phyloP scores from a whole-genome alignment of 805 yeast genomes.

The Myxozyma sirexii region DNA sequence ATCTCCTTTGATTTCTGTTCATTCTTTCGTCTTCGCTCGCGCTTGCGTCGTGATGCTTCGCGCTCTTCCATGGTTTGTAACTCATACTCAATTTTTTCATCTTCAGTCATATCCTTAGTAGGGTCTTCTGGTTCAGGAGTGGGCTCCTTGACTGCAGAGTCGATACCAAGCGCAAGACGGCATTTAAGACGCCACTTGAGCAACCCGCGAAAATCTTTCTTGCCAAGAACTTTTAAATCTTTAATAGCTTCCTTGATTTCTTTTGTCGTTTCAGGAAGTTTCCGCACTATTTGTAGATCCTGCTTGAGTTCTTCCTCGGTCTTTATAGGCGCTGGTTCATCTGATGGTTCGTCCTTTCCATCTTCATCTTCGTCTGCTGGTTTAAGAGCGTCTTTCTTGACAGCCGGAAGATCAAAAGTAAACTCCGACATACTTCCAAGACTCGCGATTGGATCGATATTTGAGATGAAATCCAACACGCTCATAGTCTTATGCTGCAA shows the following conservation, averaged over 20 bases:
- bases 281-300: slow-evolving; percentile 67
- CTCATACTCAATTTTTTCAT: slow-evolving; percentile 85
- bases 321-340: slow-evolving; percentile 1
- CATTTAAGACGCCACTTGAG: slow-evolving; percentile 89
- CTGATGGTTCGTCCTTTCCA: slow-evolving; percentile 16
- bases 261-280: slow-evolving; percentile 72
- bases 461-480: slow-evolving; percentile 76
- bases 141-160: slow-evolving; percentile 49
- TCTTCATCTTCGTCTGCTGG: slow-evolving; percentile 6
- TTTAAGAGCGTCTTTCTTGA: not conserved
- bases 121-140: slow-evolving; percentile 61
- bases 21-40: slow-evolving; percentile 81
- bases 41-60: slow-evolving; percentile 66
- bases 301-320: slow-evolving; percentile 10
- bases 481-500: slow-evolving; percentile 69
- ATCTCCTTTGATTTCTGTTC: slow-evolving; percentile 87
- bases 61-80: slow-evolving; percentile 70
- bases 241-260: slow-evolving; percentile 83
- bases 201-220: slow-evolving; percentile 83
- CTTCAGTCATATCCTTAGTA: slow-evolving; percentile 53
- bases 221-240: slow-evolving; percentile 92
- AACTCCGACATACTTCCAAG: slow-evolving; percentile 75
- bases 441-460: slow-evolving; percentile 79
- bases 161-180: slow-evolving; percentile 72
- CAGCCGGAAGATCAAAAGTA: slow-evolving; percentile 49